Percentiles rank a stretch among this genome's conserved stretches.
phyloP scores from a whole-genome alignment of 1,139 yeast species.

The Torulaspora pretoriensis region DNA sequence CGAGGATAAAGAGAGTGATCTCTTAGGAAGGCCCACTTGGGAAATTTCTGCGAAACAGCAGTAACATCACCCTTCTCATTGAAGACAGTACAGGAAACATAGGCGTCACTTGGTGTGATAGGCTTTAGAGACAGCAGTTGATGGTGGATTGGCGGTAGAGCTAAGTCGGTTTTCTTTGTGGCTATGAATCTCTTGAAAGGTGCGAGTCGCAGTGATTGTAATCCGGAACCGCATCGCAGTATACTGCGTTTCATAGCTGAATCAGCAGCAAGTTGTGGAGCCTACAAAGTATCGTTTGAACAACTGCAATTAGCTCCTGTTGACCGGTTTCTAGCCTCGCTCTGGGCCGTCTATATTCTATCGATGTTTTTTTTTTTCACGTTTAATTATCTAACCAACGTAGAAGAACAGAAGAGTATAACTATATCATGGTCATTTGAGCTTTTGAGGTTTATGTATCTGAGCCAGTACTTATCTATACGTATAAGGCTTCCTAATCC shows the following conservation, averaged over 20 bases:
- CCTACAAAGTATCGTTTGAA: neutral
- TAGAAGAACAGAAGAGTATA: neutral
- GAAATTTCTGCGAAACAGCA: slow-evolving; percentile 72
- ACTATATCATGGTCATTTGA: neutral
- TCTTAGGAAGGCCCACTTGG: slow-evolving; percentile 67
- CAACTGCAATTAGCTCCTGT: neutral
- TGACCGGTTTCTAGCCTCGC: neutral
- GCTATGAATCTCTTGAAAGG: slow-evolving; percentile 3
- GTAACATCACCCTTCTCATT: slow-evolving; percentile 68
- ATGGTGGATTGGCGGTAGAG: slow-evolving; percentile 11
- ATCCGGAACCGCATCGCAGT: slow-evolving; percentile 7
- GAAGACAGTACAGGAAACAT: slow-evolving; percentile 73
- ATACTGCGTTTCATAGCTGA: neutral
- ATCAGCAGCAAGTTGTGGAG: neutral
- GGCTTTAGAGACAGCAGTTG: slow-evolving; percentile 43
- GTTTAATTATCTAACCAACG: neutral
- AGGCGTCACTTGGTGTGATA: slow-evolving; percentile 53
- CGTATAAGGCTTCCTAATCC: slow-evolving; percentile 45
- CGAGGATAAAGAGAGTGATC: slow-evolving; percentile 67
- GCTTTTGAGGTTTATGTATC: neutral
- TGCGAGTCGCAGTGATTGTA: slow-evolving; percentile 1
- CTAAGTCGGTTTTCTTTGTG: slow-evolving; percentile 2
- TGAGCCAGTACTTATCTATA: slow-evolving; percentile 2
- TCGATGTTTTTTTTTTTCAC: neutral
- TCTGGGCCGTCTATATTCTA: neutral